Base-by-base conservation (phyloP, 176 grass and related monocot genomes). In the Eragrostis nindensis region DNA sequence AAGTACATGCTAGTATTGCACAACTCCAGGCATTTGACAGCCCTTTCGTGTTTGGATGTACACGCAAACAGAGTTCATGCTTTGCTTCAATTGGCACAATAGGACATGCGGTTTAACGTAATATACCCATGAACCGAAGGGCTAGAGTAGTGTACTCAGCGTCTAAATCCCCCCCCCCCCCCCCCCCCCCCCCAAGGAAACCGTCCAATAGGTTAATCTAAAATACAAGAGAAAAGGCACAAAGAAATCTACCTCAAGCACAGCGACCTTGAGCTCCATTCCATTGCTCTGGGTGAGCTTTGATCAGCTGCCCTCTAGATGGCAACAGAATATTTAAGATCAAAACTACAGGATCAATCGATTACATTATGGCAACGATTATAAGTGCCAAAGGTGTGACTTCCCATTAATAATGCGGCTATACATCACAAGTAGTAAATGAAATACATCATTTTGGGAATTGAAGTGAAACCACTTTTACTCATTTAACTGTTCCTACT, bases 201-300 rank as follows among this genome's bases (percentile, higher is more conserved):
- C n/a, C n/a, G n/a, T n/a, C n/a, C n/a, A n/a, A n/a, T n/a, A n/a
- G n/a, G n/a, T n/a, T n/a, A n/a, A 54, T 22, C 17, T 83, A 70
- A 77, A 30, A 77, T 57, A 68, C 17, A 11, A 39, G 5, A 19
- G 26, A 63, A n/a, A 84, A 54, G 56, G 45, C 11, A 18, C 30
- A 57, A 43, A 68, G 17, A 11, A 55, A 84, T 26, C 54, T 88
- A 95, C 96, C 90, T 99, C 96, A 81, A 99, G 93, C 71, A 99
- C 87, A 84, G 96, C 88, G 62, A 95, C 86, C 86, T 99, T 95
- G 76, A 93, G 92, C 87, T 93, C 96, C 79, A 87, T 81, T 99
- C 96, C 77, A 82, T 76, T 80, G 90, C 96, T 76, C 91, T 99
- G 54, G 89, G 91, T 79, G 90, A 91, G 82, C 96, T 99, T 86